Percentiles rank a stretch among this genome's conserved stretches.
Conservation (phyloP, 176 grass and related monocot species). For the Musa beccarii region DNA sequence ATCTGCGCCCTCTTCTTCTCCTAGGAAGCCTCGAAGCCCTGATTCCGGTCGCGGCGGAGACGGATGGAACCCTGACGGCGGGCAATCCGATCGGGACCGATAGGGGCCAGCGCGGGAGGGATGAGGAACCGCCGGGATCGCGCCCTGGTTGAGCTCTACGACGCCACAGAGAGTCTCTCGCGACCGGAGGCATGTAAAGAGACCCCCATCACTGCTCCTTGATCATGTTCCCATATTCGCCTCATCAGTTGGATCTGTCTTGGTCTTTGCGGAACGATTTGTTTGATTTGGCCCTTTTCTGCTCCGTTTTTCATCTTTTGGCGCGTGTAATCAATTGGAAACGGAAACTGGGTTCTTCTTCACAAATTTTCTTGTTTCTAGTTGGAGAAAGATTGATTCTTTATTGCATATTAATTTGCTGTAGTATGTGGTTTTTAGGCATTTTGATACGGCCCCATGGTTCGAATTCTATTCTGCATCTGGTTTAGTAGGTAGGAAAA, state of each 20-base stretch:
- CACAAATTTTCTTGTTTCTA: not conserved
- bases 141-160: not conserved
- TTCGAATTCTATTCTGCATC: not conserved
- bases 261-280: not conserved
- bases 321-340: not conserved
- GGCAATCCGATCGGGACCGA: not conserved
- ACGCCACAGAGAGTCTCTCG: not conserved
- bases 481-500: conserved; percentile 6
- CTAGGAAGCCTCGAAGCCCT: not conserved
- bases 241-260: not conserved
- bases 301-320: not conserved
- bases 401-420: conserved; percentile 4
- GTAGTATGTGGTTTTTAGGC: conserved; percentile 8
- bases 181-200: conserved; percentile 1
- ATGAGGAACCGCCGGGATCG: not conserved
- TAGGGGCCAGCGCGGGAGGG: not conserved
- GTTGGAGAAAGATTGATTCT: not conserved
- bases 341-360: not conserved
- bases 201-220: not conserved
- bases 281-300: not conserved
- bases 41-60: not conserved
- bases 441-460: conserved; percentile 3
- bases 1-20: not conserved
- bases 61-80: not conserved
- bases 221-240: not conserved